Conservation (phyloP, 2,329 filamentous ascomycete genomes). For the Trichoderma simmonsii region DNA sequence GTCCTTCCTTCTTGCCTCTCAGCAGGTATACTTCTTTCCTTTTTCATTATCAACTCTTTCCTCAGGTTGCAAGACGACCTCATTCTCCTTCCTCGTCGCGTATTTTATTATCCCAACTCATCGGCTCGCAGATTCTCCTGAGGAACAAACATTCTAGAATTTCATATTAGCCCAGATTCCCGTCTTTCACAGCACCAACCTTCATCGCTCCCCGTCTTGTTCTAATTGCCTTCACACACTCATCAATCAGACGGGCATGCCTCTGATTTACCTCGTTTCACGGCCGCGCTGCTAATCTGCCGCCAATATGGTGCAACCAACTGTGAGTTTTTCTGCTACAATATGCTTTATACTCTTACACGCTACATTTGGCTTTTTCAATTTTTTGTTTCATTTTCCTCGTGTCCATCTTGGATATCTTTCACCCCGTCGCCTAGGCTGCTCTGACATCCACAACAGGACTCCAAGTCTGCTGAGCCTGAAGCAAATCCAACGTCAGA, state of each 20-base stretch:
- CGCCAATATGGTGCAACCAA: constrained; percentile 40
- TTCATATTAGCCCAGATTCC: background rate
- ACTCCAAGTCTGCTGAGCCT: constrained; percentile 35
- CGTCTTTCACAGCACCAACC: constrained; percentile 1
- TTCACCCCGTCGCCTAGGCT: constrained; percentile 21
- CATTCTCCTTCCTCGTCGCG: constrained; percentile 24
- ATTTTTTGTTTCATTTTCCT: background rate
- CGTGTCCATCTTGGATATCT: background rate
- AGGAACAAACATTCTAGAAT: background rate
- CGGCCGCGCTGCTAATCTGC: constrained; percentile 34
- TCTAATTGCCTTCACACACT: constrained; percentile 3
- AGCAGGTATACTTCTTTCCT: background rate
- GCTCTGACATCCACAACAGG: constrained; percentile 28
- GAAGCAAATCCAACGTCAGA: constrained; percentile 34
- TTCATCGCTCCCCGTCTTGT: constrained; percentile 26
- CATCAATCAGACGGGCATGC: constrained; percentile 27
- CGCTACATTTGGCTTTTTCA: constrained; percentile 1
- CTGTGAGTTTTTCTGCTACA: constrained; percentile 30
- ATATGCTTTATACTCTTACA: constrained; percentile 7
- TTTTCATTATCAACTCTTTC: background rate
- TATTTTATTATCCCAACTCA: constrained; percentile 20
- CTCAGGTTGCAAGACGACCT: constrained; percentile 21
- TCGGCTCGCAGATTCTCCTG: background rate
- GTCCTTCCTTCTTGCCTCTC: background rate
- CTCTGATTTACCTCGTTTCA: constrained; percentile 32